phyloP scores from a whole-genome alignment of 2,329 filamentous ascomycete species.

The Arthroderma sp. region DNA sequence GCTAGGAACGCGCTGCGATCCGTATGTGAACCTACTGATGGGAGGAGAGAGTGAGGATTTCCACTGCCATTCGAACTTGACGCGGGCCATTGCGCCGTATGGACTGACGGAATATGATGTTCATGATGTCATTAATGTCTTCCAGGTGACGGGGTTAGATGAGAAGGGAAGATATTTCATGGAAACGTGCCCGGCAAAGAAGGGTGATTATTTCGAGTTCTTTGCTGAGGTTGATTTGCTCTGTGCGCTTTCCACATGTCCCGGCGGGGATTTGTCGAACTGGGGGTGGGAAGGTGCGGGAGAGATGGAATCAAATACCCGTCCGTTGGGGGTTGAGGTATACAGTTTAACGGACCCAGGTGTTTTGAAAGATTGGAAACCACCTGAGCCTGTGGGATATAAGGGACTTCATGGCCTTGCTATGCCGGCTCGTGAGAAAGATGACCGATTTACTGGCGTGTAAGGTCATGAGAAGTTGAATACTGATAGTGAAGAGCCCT shows the following conservation, averaged over 20 bases:
- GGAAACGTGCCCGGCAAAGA: constrained; percentile 35
- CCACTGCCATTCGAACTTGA: constrained; percentile 74
- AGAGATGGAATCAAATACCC: constrained; percentile 54
- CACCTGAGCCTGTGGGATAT: constrained; percentile 48
- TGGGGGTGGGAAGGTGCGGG: constrained; percentile 60
- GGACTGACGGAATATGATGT: constrained; percentile 61
- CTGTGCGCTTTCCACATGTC: constrained; percentile 54
- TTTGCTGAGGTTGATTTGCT: constrained; percentile 67
- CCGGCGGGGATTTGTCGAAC: constrained; percentile 66
- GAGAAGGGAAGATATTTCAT: constrained; percentile 64
- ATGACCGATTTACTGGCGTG: constrained; percentile 6
- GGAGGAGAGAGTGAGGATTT: constrained; percentile 60
- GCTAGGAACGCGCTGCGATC: constrained; percentile 70
- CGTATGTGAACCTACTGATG: constrained; percentile 66
- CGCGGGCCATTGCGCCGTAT: constrained; percentile 54
- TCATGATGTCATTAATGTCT: constrained; percentile 76
- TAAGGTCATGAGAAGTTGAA: too few relatives aligned
- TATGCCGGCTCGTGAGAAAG: constrained; percentile 29
- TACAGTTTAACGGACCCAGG: constrained; percentile 46
- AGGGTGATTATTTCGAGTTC: constrained; percentile 53
- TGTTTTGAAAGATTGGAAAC: constrained; percentile 49
- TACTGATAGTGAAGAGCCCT: too few relatives aligned
- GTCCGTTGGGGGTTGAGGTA: constrained; percentile 62
- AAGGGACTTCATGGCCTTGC: constrained; percentile 52
- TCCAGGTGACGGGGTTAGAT: constrained; percentile 71